A percentile compares a stretch with the other conserved stretches of the same genome.
phyloP scores from a whole-genome alignment of 805 yeast species.

The Cephaloascus fragrans region DNA sequence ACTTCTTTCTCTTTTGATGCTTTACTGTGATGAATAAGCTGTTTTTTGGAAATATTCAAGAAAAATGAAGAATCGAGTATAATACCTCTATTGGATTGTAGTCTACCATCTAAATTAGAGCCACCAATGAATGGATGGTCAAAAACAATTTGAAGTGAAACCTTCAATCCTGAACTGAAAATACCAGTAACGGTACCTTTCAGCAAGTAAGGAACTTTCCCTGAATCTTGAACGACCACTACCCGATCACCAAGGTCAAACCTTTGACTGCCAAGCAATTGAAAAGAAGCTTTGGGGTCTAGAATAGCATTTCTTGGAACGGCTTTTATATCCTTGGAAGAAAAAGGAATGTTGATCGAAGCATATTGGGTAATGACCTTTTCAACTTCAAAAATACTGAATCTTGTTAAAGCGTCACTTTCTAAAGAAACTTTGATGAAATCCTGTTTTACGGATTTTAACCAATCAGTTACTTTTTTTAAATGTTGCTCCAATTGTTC shows the following conservation, averaged over 20 bases:
- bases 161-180: slow-evolving; percentile 46
- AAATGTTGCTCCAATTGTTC: slow-evolving; percentile 32
- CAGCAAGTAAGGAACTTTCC: slow-evolving; percentile 79
- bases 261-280: slow-evolving; percentile 61
- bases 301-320: slow-evolving; percentile 81
- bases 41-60: slow-evolving; percentile 65
- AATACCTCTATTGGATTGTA: slow-evolving; percentile 72
- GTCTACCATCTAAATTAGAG: slow-evolving; percentile 67
- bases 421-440: slow-evolving; percentile 63
- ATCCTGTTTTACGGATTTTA: slow-evolving; percentile 35
- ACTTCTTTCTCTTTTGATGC: slow-evolving; percentile 38
- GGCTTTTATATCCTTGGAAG: slow-evolving; percentile 54
- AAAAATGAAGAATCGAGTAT: slow-evolving; percentile 75
- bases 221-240: slow-evolving; percentile 72
- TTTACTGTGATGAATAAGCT: slow-evolving; percentile 66
- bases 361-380: slow-evolving; percentile 36
- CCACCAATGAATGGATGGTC: slow-evolving; percentile 82
- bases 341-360: slow-evolving; percentile 32
- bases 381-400: slow-evolving; percentile 62
- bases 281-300: slow-evolving; percentile 63
- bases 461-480: slow-evolving; percentile 24
- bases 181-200: slow-evolving; percentile 84
- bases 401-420: slow-evolving; percentile 66
- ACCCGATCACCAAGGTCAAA: slow-evolving; percentile 89
- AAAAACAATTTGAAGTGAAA: slow-evolving; percentile 69